These are phyloP conservation scores for Nakazawaea wickerhamii DNA, from an alignment of 805 yeast genomes.

Conservation along the genomic window DNA sequence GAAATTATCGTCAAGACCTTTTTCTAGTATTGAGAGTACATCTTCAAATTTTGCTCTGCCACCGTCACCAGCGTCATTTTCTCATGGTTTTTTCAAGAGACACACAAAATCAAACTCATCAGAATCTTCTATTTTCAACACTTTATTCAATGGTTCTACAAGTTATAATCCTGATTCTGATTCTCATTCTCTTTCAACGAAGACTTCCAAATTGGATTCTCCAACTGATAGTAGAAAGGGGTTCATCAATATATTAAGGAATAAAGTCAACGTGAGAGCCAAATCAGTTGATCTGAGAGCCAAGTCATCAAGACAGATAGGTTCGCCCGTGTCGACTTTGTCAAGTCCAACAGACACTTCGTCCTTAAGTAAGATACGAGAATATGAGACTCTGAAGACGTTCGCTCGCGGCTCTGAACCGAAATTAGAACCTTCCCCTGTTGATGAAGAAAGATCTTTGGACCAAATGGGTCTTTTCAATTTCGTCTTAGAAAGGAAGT, in stretches of 20 bases:
- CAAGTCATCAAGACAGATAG: background rate
- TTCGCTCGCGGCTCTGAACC: background rate
- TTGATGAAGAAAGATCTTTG: background rate
- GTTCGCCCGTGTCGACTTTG: constrained; percentile 1
- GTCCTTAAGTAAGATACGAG: background rate
- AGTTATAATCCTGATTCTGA: constrained; percentile 18
- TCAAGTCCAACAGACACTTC: constrained; percentile 7
- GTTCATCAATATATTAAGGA: constrained; percentile 8
- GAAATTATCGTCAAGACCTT: constrained; percentile 22
- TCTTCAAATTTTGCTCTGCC: constrained; percentile 18
- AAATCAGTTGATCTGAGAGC: constrained; percentile 1
- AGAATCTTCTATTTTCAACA: constrained; percentile 40
- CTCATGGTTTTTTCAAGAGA: constrained; percentile 51
- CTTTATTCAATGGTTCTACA: constrained; percentile 32
- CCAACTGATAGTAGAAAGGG: constrained; percentile 11
- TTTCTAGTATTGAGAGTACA: constrained; percentile 32
- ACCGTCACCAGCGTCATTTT: constrained; percentile 31
- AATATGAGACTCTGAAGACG: background rate
- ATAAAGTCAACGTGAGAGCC: constrained; percentile 7
- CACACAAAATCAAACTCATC: constrained; percentile 62
- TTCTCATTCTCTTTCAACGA: constrained; percentile 24
- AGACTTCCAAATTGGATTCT: constrained; percentile 15
- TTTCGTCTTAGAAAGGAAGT: constrained; percentile 29
- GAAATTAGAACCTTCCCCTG: background rate
- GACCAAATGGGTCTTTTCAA: background rate